Evolutionary conservation across 495 filamentous ascomycete genomes (phyloP), one percentile per base, ranked within the genome.

Genomic region (Xylaria scruposa): DNA sequence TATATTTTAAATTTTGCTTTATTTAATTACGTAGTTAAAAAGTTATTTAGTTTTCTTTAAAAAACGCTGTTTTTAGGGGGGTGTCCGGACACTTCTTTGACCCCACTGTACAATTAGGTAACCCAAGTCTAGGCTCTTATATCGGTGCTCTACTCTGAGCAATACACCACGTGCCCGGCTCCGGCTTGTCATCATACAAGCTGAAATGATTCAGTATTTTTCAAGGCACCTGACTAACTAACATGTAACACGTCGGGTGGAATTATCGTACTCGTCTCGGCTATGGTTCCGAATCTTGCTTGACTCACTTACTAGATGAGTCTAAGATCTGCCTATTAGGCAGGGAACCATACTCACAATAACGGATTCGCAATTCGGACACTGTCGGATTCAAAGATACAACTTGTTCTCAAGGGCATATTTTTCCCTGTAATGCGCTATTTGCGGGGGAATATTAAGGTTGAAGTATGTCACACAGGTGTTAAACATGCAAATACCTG

Each of bases 51-150:
- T n/a, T n/a, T n/a, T n/a, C n/a, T n/a, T n/a, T n/a, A n/a, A n/a
- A n/a, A n/a, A n/a, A n/a, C n/a, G n/a, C n/a, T n/a, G n/a, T n/a
- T n/a, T n/a, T n/a, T n/a, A n/a, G n/a, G n/a, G n/a, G n/a, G n/a
- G n/a, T n/a, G n/a, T n/a, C n/a, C n/a, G n/a, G n/a, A n/a, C n/a
- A n/a, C n/a, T n/a, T n/a, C n/a, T n/a, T n/a, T n/a, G n/a, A n/a
- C n/a, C n/a, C n/a, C n/a, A n/a, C n/a, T n/a, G 29, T 38, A 60
- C 31, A 24, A 42, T 53, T 66, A 66, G 44, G 26, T 66, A 66
- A 53, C 63, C n/a, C 26, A 9, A 38, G 49, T 33, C 65, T 44
- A 56, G 65, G 7, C 65, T 67, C 65, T 49, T 67, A 67, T 67
- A 67, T 67, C 65, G 65, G 65, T 31, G 49, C 1, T 31, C 31